Conservation (phyloP, 106 monocot genomes). For the Gastrodia elata region DNA sequence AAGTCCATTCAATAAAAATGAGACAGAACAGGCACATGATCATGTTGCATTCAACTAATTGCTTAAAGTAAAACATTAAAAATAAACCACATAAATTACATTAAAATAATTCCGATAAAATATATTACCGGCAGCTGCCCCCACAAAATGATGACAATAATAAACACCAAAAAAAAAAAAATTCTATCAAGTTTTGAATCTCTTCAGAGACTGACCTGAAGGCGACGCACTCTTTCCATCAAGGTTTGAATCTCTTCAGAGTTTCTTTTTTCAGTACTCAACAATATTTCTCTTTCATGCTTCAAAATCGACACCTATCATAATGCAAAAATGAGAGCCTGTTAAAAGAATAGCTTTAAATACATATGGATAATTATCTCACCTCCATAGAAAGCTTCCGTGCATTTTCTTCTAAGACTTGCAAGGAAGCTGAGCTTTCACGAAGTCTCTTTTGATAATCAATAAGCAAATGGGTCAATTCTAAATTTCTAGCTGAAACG, state of each 20-base stretch:
- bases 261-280: conserved; percentile 68
- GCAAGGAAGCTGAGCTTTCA: conserved; percentile 57
- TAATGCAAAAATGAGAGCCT: neutral
- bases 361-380: neutral
- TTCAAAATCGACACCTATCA: conserved; percentile 74
- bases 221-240: conserved; percentile 62
- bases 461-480: conserved; percentile 59
- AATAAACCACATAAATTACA: neutral
- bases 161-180: too few relatives aligned
- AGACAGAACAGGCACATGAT: neutral
- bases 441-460: conserved; percentile 75
- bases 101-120: too few relatives aligned
- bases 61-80: neutral
- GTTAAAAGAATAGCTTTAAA: neutral
- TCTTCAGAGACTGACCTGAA: too few relatives aligned
- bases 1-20: neutral
- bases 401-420: conserved; percentile 52
- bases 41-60: neutral
- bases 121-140: neutral
- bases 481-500: conserved; percentile 67
- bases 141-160: neutral
- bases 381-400: conserved; percentile 86
- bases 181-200: too few relatives aligned
- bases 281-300: conserved; percentile 70
- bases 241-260: conserved; percentile 63